Percentiles rank a stretch among this genome's conserved stretches.
Conservation (phyloP, 768 basidiomycete species). For the Tricholoma matsutake region DNA sequence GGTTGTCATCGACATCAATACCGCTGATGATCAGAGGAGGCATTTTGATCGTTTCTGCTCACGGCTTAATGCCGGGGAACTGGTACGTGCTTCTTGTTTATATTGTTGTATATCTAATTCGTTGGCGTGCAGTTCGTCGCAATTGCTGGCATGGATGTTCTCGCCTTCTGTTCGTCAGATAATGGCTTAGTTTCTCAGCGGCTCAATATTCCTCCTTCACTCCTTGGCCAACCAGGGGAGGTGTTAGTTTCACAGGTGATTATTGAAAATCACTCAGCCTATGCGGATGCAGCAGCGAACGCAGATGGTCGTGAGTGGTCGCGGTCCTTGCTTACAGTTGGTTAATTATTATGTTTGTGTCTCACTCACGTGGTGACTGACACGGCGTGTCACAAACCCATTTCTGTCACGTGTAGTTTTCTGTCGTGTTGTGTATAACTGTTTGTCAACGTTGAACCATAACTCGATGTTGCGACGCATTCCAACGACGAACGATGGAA, state of each 20-base stretch:
- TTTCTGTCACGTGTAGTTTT: constrained; percentile 11
- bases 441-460: not conserved
- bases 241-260: constrained; percentile 53
- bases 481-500: constrained; percentile 71
- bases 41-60: constrained; percentile 47
- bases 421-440: not conserved
- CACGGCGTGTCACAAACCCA: constrained; percentile 18
- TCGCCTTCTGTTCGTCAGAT: constrained; percentile 58
- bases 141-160: constrained; percentile 46
- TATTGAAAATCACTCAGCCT: constrained; percentile 59
- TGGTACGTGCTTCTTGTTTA: constrained; percentile 37
- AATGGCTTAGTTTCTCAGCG: constrained; percentile 43
- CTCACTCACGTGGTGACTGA: not conserved
- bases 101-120: not conserved
- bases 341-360: not conserved
- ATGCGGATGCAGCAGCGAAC: constrained; percentile 48
- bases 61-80: constrained; percentile 49
- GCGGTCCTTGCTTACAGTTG: constrained; percentile 5
- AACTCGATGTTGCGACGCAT: constrained; percentile 60
- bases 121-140: constrained; percentile 49
- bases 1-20: constrained; percentile 37
- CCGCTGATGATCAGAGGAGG: constrained; percentile 39
- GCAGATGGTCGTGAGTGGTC: constrained; percentile 41
- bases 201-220: constrained; percentile 45
- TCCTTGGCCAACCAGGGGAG: constrained; percentile 41